Evolutionary conservation across 371 early-diverging fungal genomes (phyloP), one percentile per base, ranked within the genome.

Genomic region (Mortierella sp.): DNA sequence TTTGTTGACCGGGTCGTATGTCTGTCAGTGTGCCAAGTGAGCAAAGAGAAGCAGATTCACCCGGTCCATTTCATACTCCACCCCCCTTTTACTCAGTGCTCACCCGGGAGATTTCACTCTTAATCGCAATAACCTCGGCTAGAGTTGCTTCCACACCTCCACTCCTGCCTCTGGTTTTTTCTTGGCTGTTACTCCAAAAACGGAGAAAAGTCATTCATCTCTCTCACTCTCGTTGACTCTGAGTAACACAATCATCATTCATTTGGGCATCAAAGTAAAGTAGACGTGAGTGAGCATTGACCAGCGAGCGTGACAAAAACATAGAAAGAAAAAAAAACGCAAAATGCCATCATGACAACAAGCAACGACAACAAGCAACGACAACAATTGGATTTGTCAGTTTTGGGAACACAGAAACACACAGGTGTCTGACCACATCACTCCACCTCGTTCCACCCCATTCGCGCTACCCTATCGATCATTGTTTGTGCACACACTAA

Each of bases 361-460:
- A 56, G 29, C 58, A 56, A 29, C 10, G 10, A 27, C n/a, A 27
- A 11, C 32, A 55, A 55, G n/a, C 55, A n/a, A 56, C 10, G 11
- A 27, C 10, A 56, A n/a, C 56, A 56, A 56, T 32, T 60, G 60
- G 60, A 60, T 60, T 60, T 60, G 60, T 60, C 60, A 32, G 32
- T 60, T 60, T 60, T 60, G 18, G 16, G 12, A 32, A 35, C 35
- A 35, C 35, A 2, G 35, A 35, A 58, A 10, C 4, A 56, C 11
- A 56, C 2, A 27, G 58, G 32, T 5, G 60, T 60, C 4, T 16
- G 29, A 60, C 27, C 60, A 32, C 21, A 41, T 18, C 51, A 16
- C 21, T 21, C 21, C 51, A 46, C 41, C 41, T 14, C 46, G 8
- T 11, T 14, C 46, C 46, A 48, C 48, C 48, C 6, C 48, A 14